phyloP scores from a whole-genome alignment of 2,329 filamentous ascomycete genomes.

The Ciborinia camelliae region DNA sequence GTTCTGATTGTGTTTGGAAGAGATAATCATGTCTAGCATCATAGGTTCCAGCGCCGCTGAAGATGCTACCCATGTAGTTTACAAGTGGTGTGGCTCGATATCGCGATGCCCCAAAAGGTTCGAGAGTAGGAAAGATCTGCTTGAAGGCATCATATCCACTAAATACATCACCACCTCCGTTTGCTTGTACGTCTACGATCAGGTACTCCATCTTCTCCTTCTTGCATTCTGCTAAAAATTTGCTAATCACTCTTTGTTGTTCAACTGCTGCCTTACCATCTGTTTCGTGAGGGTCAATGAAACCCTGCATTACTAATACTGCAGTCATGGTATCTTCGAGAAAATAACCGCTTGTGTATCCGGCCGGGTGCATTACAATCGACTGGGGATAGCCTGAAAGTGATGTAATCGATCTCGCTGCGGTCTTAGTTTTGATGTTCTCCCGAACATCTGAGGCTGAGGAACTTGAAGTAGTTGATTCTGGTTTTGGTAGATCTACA shows the following conservation, averaged over 20 bases:
- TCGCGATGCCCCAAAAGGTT: slow-evolving; percentile 42
- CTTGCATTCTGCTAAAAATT: slow-evolving; percentile 14
- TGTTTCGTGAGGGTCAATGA: slow-evolving; percentile 27
- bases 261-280: not conserved
- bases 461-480: slow-evolving; percentile 9
- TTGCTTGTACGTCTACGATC: slow-evolving; percentile 54
- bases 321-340: slow-evolving; percentile 25
- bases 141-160: slow-evolving; percentile 49
- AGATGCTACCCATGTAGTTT: slow-evolving; percentile 17
- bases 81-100: slow-evolving; percentile 20
- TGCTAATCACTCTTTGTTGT: slow-evolving; percentile 13
- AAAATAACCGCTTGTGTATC: slow-evolving; percentile 28
- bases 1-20: slow-evolving; percentile 1
- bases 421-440: not conserved
- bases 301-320: slow-evolving; percentile 24
- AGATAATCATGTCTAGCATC: not conserved
- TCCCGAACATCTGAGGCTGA: not conserved
- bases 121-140: slow-evolving; percentile 35
- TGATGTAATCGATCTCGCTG: slow-evolving; percentile 6
- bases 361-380: slow-evolving; percentile 21
- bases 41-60: slow-evolving; percentile 7
- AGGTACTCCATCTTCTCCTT: slow-evolving; percentile 15
- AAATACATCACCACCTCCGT: slow-evolving; percentile 53
- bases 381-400: slow-evolving; percentile 23
- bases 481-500: slow-evolving; percentile 18